These are phyloP conservation scores for Coemansia sp. DNA, from an alignment of 192 early-diverging fungal genomes.

Conservation along the genomic window DNA sequence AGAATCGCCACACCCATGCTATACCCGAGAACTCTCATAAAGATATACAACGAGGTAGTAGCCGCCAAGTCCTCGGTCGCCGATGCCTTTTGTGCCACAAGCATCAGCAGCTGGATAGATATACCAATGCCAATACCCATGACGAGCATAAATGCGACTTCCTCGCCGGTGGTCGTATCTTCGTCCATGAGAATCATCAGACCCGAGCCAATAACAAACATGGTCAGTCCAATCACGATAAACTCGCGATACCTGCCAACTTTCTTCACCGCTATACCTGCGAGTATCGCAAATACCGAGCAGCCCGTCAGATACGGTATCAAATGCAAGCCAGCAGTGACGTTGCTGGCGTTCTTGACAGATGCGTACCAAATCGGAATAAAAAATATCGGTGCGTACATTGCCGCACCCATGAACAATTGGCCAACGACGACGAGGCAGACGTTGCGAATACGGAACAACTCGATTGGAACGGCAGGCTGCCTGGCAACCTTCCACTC, in stretches of 20 bases:
- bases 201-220: conserved; percentile 65
- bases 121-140: conserved; percentile 75
- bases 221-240: conserved; percentile 64
- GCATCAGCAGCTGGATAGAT: conserved; percentile 69
- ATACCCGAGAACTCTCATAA: conserved; percentile 67
- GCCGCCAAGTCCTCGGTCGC: conserved; percentile 62
- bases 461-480: conserved; percentile 60
- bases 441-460: conserved; percentile 40
- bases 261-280: conserved; percentile 63
- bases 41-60: conserved; percentile 63
- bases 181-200: conserved; percentile 61
- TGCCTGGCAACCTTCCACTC: conserved; percentile 67
- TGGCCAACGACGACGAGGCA: conserved; percentile 17
- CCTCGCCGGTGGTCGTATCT: conserved; percentile 55
- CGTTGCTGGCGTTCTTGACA: conserved; percentile 33
- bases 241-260: conserved; percentile 66
- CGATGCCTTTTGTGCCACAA: conserved; percentile 73
- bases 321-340: conserved; percentile 37
- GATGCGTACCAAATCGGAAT: conserved; percentile 41
- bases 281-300: conserved; percentile 50
- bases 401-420: conserved; percentile 37
- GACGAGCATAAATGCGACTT: conserved; percentile 69
- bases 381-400: conserved; percentile 37
- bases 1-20: conserved; percentile 61
- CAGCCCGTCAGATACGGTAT: conserved; percentile 30